Evolutionary conservation across 2,329 filamentous ascomycete genomes (phyloP).

Genomic region (Allantophomopsis lycopodina): DNA sequence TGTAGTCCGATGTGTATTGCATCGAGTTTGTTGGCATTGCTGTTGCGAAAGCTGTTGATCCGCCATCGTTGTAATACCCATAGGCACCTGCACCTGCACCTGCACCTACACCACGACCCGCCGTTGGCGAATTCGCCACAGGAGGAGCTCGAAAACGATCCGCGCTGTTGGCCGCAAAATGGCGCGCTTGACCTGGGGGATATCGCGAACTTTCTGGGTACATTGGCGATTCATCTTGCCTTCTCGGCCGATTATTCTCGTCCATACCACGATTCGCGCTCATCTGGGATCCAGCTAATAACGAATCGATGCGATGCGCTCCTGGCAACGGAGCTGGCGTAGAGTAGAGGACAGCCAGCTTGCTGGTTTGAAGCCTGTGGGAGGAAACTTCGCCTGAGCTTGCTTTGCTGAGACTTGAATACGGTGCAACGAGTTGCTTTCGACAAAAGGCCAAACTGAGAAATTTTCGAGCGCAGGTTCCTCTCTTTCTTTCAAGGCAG

Average conservation of each 20-base stretch:
- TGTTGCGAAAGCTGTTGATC: constrained; percentile 31
- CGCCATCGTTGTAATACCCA: constrained; percentile 45
- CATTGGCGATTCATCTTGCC: constrained; percentile 60
- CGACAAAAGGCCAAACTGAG: too few species aligned
- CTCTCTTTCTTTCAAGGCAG: too few species aligned
- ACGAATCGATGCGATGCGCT: constrained; percentile 49
- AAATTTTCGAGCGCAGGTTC: too few species aligned
- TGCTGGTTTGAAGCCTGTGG: constrained; percentile 23
- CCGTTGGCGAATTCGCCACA: constrained; percentile 29
- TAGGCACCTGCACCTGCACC: constrained; percentile 39
- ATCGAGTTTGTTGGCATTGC: constrained; percentile 24
- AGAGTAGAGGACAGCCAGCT: constrained; percentile 50
- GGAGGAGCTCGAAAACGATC: constrained; percentile 34
- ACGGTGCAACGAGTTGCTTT: too few species aligned
- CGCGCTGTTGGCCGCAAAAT: constrained; percentile 10
- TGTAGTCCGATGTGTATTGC: constrained; percentile 54
- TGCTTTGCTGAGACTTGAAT: too few species aligned
- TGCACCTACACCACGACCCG: constrained; percentile 21
- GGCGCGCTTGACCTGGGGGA: constrained; percentile 16
- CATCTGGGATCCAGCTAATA: constrained; percentile 36
- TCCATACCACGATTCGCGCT: constrained; percentile 58
- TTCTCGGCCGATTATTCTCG: constrained; percentile 57
- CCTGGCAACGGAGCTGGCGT: constrained; percentile 50
- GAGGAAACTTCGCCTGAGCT: too few species aligned
- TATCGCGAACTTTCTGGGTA: constrained; percentile 45